Conservation (phyloP, 768 basidiomycete genomes). For the Amanita subjunquillea region DNA sequence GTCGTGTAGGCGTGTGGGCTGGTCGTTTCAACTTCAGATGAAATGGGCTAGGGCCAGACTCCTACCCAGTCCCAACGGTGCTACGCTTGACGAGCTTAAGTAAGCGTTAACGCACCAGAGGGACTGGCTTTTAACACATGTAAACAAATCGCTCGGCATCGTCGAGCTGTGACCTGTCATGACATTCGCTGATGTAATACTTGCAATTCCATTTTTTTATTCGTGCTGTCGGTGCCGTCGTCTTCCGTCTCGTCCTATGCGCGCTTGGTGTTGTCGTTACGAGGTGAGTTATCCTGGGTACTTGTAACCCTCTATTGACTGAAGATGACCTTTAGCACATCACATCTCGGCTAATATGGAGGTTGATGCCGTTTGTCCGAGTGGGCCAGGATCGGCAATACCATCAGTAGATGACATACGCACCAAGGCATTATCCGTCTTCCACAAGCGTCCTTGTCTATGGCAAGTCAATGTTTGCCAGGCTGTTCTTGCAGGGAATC, state of each 20-base stretch:
- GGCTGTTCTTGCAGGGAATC: conserved; percentile 7
- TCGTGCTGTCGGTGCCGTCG: not conserved
- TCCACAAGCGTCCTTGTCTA: no score
- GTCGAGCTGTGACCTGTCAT: not conserved
- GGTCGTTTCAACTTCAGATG: no score
- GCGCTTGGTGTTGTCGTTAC: not conserved
- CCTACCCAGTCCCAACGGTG: no score
- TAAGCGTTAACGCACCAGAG: no score
- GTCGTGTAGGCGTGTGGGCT: no score
- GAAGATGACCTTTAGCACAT: not conserved
- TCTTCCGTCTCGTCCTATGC: not conserved
- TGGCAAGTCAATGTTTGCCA: conserved; percentile 27
- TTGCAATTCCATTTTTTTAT: not conserved
- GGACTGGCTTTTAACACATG: not conserved
- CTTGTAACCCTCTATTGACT: not conserved
- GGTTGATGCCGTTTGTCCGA: not conserved
- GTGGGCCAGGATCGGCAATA: not conserved
- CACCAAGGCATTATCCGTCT: not conserved
- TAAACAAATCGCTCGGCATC: conserved; percentile 1
- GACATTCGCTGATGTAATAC: not conserved
- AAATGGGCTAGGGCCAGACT: no score
- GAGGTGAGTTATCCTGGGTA: not conserved
- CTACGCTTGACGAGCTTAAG: no score
- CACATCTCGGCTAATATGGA: not conserved
- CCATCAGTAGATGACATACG: not conserved